Percentiles rank a stretch among this genome's conserved stretches.
phyloP scores from a whole-genome alignment of 192 early-diverging fungal species.

The Umbelopsis sp. region DNA sequence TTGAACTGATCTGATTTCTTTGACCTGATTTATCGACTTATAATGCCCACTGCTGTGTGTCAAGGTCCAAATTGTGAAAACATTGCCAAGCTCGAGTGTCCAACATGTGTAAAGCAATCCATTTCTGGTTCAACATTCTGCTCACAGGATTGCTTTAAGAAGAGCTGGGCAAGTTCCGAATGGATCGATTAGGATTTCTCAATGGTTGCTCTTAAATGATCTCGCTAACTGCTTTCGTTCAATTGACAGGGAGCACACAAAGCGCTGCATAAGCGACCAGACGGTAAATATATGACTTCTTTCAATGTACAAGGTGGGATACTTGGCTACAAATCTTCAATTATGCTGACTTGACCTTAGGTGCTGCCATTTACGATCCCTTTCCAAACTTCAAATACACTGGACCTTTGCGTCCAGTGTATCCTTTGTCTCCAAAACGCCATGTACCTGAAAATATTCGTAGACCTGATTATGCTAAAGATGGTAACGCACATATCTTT shows the following conservation, averaged over 20 bases:
- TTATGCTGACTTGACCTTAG: constrained; percentile 3
- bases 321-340: neutral
- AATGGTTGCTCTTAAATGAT: neutral
- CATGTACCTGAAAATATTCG: constrained; percentile 65
- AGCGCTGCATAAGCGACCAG: neutral
- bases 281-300: neutral
- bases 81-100: constrained; percentile 73
- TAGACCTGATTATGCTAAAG: constrained; percentile 68
- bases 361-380: constrained; percentile 54
- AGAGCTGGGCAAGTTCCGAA: constrained; percentile 58
- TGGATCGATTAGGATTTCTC: neutral
- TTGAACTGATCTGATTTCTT: no score
- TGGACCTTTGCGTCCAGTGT: constrained; percentile 67
- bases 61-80: constrained; percentile 59
- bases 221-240: neutral
- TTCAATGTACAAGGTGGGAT: neutral
- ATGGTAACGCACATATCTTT: constrained; percentile 9
- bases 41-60: constrained; percentile 35
- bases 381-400: constrained; percentile 65
- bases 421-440: constrained; percentile 72
- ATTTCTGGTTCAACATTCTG: constrained; percentile 72
- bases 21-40: neutral
- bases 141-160: constrained; percentile 76
- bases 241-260: neutral
- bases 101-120: constrained; percentile 71